A percentile compares a stretch with the other conserved stretches of the same genome.
Conservation (phyloP, 129 eudicot species). For the Artemisia tridentata region DNA sequence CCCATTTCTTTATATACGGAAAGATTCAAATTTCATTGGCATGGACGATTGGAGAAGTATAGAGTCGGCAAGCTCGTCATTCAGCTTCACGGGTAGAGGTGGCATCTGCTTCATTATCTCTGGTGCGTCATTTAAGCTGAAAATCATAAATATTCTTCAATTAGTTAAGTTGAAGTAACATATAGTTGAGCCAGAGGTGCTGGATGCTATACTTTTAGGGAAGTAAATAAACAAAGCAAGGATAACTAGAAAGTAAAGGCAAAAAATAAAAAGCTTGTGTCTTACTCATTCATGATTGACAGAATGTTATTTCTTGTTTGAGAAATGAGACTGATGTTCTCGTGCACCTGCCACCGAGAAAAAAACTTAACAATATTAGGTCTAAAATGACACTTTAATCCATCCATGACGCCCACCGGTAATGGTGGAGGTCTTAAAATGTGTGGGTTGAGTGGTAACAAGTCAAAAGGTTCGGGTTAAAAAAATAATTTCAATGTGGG, state of each 20-base stretch:
- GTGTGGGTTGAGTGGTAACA: too few species aligned
- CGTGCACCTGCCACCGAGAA: conserved; percentile 55
- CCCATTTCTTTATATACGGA: neutral
- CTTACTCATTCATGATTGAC: conserved; percentile 72
- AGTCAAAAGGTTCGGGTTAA: too few species aligned
- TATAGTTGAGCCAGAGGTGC: too few species aligned
- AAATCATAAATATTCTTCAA: neutral
- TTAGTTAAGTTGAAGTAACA: conserved; percentile 36
- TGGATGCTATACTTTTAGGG: too few species aligned
- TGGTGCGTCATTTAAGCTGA: conserved; percentile 65
- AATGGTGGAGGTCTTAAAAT: too few species aligned
- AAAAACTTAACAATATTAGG: neutral
- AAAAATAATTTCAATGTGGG: too few species aligned
- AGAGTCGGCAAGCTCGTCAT: conserved; percentile 74
- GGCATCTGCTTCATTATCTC: conserved; percentile 97
- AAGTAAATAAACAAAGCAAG: too few species aligned
- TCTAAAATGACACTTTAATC: conserved; percentile 6
- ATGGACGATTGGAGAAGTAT: conserved; percentile 64
- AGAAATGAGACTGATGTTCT: conserved; percentile 71
- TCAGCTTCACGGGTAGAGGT: conserved; percentile 89
- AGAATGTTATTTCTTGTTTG: conserved; percentile 67
- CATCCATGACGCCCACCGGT: neutral
- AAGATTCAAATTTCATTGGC: conserved; percentile 18
- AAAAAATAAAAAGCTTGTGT: neutral
- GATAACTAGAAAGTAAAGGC: too few species aligned